Percentiles rank a stretch among this genome's conserved stretches.
Conservation (phyloP, 305 asterid genomes). For the Coffea humblotiana region DNA sequence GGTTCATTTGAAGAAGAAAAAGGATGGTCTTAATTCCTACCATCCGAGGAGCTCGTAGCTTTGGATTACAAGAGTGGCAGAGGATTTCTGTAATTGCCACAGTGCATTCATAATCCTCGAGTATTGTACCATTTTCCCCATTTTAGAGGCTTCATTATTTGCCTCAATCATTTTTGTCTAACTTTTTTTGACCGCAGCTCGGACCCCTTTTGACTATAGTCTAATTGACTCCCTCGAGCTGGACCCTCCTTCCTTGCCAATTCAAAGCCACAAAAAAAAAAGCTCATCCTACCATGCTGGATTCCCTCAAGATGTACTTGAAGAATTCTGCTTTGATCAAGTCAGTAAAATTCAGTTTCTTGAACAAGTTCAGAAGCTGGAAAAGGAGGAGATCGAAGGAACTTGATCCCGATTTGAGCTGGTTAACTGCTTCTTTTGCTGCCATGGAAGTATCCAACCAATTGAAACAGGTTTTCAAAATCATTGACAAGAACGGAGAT, state of each 20-base stretch:
- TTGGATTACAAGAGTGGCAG: not conserved
- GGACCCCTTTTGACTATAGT: not conserved
- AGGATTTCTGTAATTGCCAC: not conserved
- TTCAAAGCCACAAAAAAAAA: not conserved
- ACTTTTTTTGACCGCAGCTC: not conserved
- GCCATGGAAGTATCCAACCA: conserved; percentile 47
- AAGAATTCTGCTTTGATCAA: conserved; percentile 18
- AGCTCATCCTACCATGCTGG: conserved; percentile 30
- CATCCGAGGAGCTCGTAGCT: not conserved
- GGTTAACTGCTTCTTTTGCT: conserved; percentile 34
- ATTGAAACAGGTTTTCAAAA: conserved; percentile 50
- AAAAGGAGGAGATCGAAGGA: conserved; percentile 22
- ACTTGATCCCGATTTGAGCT: conserved; percentile 28
- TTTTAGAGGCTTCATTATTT: not conserved
- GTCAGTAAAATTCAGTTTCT: conserved; percentile 24
- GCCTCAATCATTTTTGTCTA: not conserved
- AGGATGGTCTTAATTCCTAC: not conserved
- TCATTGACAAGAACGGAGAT: conserved; percentile 61
- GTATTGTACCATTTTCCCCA: not conserved
- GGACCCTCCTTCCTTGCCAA: not conserved
- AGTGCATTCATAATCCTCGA: not conserved
- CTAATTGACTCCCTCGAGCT: conserved; percentile 1
- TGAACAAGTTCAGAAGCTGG: conserved; percentile 23
- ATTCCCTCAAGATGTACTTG: conserved; percentile 29
- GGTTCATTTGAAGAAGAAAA: not conserved